Base-by-base conservation (phyloP, 2,329 filamentous ascomycete genomes). In the Colletotrichum noveboracense region DNA sequence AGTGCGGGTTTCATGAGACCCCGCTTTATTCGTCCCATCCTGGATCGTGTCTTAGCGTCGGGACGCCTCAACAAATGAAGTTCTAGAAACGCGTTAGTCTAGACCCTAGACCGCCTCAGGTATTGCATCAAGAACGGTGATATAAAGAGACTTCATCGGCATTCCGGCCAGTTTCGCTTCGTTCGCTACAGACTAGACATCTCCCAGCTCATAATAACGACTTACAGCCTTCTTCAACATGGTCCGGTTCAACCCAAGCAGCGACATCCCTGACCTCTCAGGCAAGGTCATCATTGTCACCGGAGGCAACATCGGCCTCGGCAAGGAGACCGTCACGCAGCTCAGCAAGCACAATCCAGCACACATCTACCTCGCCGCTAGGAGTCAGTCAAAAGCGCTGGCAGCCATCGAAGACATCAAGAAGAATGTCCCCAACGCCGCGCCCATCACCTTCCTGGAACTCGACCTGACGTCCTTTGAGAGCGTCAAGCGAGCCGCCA, bases 401-500 rank as follows among this genome's bases (percentile, higher is more conserved):
- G 82, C 82, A 36, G 80, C 83, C n/a, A 84, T 85, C 74, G 77
- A 82, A 10, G 83, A 87, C 30, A 84, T 88, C 77, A 78, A 81
- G 67, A 71, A 77, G 7, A 68, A 77, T 34, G 79, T 78, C 12
- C 78, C 78, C 4, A 72, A 76, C 28, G 69, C 61, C 6, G 66
- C 70, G 7, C 66, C 61, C 6, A 79, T 83, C 76, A 77, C 75
- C 24, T 71, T 86, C 68, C 80, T 90, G 34, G 78, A 86, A 65
- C 82, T 88, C 74, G 87, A 90, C 77, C 84, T 91, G 28, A 72
- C 83, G 2, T 88, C 85, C 8, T 82, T 89, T 13, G 80, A 80
- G 8, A 87, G 85, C 8, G 82, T 91, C 75, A 83, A 85, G 61
- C 66, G 79, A 6, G 87, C 87, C 2, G 87, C 86, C 2, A 76